Percentiles rank a stretch among this genome's conserved stretches.
These are phyloP conservation scores for Fagopyrum tataricum DNA, from an alignment of 148 eudicot species.

Conservation along the genomic window DNA sequence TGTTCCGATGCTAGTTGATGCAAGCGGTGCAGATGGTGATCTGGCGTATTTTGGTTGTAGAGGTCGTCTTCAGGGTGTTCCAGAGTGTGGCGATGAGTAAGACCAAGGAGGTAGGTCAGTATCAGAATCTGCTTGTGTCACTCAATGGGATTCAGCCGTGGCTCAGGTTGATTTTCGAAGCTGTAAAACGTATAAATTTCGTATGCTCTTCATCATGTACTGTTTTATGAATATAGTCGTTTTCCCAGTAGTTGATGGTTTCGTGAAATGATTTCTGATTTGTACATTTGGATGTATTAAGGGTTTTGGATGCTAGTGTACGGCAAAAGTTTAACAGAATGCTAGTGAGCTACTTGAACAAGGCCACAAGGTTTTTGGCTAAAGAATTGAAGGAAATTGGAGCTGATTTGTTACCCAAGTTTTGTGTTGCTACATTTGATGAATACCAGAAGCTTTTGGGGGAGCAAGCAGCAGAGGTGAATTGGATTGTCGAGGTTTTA, in stretches of 20 bases:
- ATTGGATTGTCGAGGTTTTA: background rate
- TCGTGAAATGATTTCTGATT: constrained; percentile 7
- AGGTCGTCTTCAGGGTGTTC: constrained; percentile 39
- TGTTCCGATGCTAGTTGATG: constrained; percentile 31
- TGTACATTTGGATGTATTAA: constrained; percentile 17
- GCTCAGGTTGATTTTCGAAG: constrained; percentile 42
- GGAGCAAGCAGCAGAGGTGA: constrained; percentile 52
- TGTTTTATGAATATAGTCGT: background rate
- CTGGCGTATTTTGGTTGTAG: constrained; percentile 46
- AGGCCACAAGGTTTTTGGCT: constrained; percentile 40
- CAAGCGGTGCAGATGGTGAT: constrained; percentile 28
- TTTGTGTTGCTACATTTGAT: constrained; percentile 36
- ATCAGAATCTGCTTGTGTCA: constrained; percentile 35
- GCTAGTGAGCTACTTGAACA: constrained; percentile 46
- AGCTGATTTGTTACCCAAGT: constrained; percentile 33
- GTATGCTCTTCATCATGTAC: background rate
- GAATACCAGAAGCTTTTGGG: constrained; percentile 45
- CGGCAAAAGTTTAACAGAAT: constrained; percentile 39
- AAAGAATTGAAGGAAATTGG: constrained; percentile 31
- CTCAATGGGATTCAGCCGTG: constrained; percentile 50
- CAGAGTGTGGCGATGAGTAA: constrained; percentile 43
- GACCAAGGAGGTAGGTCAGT: constrained; percentile 39
- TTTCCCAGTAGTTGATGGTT: background rate
- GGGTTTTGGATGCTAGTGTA: constrained; percentile 49
- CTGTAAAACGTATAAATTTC: background rate